Evolutionary conservation across 1,284 basidiomycete genomes (phyloP), one percentile per base, ranked within the genome.

Genomic region (Termitomyces sp.): DNA sequence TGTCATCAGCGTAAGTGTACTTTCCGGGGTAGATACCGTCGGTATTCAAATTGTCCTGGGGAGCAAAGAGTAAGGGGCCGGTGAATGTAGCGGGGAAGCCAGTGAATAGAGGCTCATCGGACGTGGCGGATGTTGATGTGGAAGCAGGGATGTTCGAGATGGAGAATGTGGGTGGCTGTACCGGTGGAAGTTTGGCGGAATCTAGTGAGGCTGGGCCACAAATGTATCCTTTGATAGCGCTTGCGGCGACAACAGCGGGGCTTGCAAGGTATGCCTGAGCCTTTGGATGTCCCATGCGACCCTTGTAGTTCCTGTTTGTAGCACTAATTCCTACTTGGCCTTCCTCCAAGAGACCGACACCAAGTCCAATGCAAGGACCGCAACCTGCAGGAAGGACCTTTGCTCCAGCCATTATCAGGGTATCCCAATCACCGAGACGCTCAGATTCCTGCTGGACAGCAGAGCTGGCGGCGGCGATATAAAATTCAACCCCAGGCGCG

Each of bases 1-100:
- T 97, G 67, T 98, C 97, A 68, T 99, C 96, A 70, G 97, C 94
- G 72, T 99, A 99, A 0, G 97, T 99, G 72, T 99, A 99, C 71
- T 98, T 99, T 33, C 96, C 97, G 0, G 96, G 97, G 73, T 99
- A 99, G 66, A 99, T 93, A 5, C 92, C 97, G 66, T 99, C 96
- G 1, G 96, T 99, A 68, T 96, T 99, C 53, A 99, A 72, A 68
- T 99, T 99, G 70, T 99, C 96, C 66, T 98, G 94, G 0, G 97
- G 96, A 0, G 87, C 84, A 65, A 98, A 99, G 45, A 98, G 76
- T 7, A 98, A 72, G 0, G 88, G 84, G 0, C 97, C 97, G 1
- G 80, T 70, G 71, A 99, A 98, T 31, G 75, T 70, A 7, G 81
- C 68, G 0, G 97, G 96, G 80, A 99, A 97, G 1, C 84, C 86